phyloP scores from a whole-genome alignment of 768 basidiomycete species.

The Butyriboletus loyo region DNA sequence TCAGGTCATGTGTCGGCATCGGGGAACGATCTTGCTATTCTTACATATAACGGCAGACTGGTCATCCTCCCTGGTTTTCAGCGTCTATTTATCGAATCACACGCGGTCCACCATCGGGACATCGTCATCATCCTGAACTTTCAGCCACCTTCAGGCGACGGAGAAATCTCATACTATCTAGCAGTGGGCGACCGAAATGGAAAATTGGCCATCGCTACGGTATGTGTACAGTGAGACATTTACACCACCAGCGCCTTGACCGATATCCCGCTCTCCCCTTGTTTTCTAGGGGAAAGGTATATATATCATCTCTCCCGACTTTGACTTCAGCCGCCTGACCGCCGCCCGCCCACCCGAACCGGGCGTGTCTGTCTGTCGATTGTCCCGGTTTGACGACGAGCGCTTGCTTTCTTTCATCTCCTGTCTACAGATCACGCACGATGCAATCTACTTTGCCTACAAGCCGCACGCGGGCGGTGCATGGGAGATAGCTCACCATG shows the following conservation, averaged over 20 bases:
- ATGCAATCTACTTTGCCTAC: conserved; percentile 47
- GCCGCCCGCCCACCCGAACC: conserved; percentile 33
- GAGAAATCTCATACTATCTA: conserved; percentile 42
- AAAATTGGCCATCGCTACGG: conserved; percentile 48
- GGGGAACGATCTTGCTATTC: conserved; percentile 37
- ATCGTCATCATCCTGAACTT: conserved; percentile 29
- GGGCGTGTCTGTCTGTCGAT: conserved; percentile 25
- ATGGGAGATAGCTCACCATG: background rate
- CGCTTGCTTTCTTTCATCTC: conserved; percentile 31
- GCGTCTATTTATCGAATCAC: conserved; percentile 27
- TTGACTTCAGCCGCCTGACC: conserved; percentile 16
- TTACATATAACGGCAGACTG: conserved; percentile 22
- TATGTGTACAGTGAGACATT: conserved; percentile 13
- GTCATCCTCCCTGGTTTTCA: conserved; percentile 30
- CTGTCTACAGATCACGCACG: conserved; percentile 56
- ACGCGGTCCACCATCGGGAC: conserved; percentile 38
- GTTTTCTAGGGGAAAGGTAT: conserved; percentile 21
- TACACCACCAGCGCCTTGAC: background rate
- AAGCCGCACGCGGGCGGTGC: background rate
- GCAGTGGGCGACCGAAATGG: conserved; percentile 41
- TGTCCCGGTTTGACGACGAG: conserved; percentile 15
- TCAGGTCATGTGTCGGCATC: conserved; percentile 46
- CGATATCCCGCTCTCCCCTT: background rate
- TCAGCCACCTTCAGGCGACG: conserved; percentile 6
- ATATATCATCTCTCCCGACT: conserved; percentile 25